Percentiles rank a stretch among this genome's conserved stretches.
These are phyloP conservation scores for Linnemannia exigua DNA, from an alignment of 192 early-diverging fungal species.

Conservation along the genomic window DNA sequence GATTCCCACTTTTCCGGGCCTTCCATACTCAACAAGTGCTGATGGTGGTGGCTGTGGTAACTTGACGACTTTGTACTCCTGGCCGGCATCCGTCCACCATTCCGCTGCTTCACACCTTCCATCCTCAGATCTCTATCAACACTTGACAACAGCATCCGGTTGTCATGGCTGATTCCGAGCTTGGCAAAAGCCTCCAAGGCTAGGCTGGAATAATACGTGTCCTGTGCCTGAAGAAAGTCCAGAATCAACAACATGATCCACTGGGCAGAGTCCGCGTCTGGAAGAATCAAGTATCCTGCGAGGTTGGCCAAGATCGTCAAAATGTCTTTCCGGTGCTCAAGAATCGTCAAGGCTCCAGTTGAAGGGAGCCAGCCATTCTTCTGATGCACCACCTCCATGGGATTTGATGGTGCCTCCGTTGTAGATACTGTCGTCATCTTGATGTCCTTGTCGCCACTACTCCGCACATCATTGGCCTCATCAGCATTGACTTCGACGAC, in stretches of 20 bases:
- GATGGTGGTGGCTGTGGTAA: background rate
- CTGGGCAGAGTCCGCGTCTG: conserved; percentile 45
- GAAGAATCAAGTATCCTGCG: conserved; percentile 61
- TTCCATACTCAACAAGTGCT: background rate
- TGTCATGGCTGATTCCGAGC: conserved; percentile 69
- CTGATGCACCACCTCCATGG: background rate
- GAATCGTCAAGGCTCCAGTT: conserved; percentile 50
- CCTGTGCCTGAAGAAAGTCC: conserved; percentile 70
- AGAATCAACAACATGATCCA: conserved; percentile 61
- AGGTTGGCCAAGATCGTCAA: conserved; percentile 77
- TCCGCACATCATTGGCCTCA: conserved; percentile 1
- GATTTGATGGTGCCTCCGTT: background rate
- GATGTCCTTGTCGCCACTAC: conserved; percentile 13
- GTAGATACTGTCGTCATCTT: background rate
- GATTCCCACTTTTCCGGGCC: conserved; percentile 35
- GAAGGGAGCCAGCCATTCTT: conserved; percentile 22
- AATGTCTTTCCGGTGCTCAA: conserved; percentile 77
- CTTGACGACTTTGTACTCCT: conserved; percentile 8
- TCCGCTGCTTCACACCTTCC: conserved; percentile 19
- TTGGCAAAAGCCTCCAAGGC: conserved; percentile 76
- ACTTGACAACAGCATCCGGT: conserved; percentile 61
- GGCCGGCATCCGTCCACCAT: conserved; percentile 7
- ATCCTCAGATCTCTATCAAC: conserved; percentile 35
- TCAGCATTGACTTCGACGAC: conserved; percentile 6
- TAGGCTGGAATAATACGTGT: conserved; percentile 71